Conservation (phyloP, 2,329 filamentous ascomycete species). For the Keithomyces neogunnii region DNA sequence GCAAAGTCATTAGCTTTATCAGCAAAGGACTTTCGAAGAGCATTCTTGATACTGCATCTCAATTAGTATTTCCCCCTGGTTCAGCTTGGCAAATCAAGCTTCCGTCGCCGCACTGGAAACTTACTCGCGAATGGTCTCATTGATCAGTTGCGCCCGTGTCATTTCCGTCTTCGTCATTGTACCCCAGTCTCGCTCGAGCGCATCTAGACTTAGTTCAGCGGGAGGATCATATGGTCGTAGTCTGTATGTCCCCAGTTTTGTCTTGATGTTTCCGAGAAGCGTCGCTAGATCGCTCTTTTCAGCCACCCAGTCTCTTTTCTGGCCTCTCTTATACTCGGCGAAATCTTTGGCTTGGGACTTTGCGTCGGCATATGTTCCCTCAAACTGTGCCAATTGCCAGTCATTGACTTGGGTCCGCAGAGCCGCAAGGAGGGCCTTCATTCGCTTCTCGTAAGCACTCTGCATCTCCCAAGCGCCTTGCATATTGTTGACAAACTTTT, state of each 20-base stretch:
- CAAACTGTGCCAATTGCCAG: constrained; percentile 77
- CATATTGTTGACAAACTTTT: constrained; percentile 99
- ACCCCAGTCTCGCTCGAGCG: constrained; percentile 76
- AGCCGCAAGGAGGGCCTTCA: constrained; percentile 70
- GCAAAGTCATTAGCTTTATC: constrained; percentile 99
- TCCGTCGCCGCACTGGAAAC: constrained; percentile 17
- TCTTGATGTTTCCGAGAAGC: constrained; percentile 95
- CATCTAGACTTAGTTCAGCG: constrained; percentile 69
- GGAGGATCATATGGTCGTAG: constrained; percentile 88
- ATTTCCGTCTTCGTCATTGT: constrained; percentile 76
- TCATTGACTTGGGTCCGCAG: constrained; percentile 64
- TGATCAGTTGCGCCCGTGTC: constrained; percentile 83
- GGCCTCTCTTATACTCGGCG: constrained; percentile 78
- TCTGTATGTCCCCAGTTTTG: constrained; percentile 91
- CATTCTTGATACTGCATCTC: constrained; percentile 74
- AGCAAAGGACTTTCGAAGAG: constrained; percentile 82
- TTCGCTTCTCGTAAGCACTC: constrained; percentile 85
- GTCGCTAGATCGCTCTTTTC: constrained; percentile 95
- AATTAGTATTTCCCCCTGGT: constrained; percentile 19
- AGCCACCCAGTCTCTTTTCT: constrained; percentile 92
- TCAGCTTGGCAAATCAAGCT: background rate
- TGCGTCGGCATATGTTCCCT: constrained; percentile 86
- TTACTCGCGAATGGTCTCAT: constrained; percentile 93
- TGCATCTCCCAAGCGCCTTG: constrained; percentile 99
- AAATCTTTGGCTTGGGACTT: constrained; percentile 80